phyloP scores from a whole-genome alignment of 2,329 filamentous ascomycete genomes.

The Coniella vitis region DNA sequence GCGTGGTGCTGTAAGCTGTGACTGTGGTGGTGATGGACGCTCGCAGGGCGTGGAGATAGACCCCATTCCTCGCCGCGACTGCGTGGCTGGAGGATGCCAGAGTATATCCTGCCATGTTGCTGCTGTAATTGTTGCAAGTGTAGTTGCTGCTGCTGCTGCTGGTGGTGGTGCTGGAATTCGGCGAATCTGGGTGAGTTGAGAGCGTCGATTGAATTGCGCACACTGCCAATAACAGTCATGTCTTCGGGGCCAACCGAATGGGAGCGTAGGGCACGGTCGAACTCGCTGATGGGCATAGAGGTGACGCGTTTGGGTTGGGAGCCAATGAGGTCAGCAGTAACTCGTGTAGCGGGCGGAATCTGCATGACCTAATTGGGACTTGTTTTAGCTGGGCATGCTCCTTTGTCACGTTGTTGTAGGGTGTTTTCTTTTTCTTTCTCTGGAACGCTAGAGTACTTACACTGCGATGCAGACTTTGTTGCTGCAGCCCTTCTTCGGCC shows the following conservation, averaged over 20 bases:
- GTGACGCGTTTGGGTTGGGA: constrained; percentile 43
- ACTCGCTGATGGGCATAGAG: constrained; percentile 55
- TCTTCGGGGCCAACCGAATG: constrained; percentile 54
- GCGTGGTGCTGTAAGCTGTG: constrained; percentile 27
- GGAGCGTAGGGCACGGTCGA: constrained; percentile 52
- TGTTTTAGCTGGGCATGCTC: no score
- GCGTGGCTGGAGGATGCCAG: constrained; percentile 21
- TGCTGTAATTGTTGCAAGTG: constrained; percentile 25
- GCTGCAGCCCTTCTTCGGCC: constrained; percentile 9
- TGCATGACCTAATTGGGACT: neutral
- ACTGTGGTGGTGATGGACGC: constrained; percentile 43
- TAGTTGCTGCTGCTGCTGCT: constrained; percentile 34
- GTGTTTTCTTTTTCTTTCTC: no score
- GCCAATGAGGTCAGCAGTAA: neutral
- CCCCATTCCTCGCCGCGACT: constrained; percentile 42
- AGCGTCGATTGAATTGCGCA: constrained; percentile 45
- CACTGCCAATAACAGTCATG: constrained; percentile 45
- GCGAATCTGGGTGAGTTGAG: constrained; percentile 16
- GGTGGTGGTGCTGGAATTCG: constrained; percentile 25
- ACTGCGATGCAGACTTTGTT: constrained; percentile 37
- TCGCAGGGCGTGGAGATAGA: constrained; percentile 55
- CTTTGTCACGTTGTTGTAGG: no score
- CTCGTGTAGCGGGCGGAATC: constrained; percentile 12
- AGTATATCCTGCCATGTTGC: constrained; percentile 19
- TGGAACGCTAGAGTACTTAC: no score